Evolutionary conservation across 2,329 filamentous ascomycete genomes (phyloP), one percentile per base, ranked within the genome.

Genomic region (Fusarium zealandicum): DNA sequence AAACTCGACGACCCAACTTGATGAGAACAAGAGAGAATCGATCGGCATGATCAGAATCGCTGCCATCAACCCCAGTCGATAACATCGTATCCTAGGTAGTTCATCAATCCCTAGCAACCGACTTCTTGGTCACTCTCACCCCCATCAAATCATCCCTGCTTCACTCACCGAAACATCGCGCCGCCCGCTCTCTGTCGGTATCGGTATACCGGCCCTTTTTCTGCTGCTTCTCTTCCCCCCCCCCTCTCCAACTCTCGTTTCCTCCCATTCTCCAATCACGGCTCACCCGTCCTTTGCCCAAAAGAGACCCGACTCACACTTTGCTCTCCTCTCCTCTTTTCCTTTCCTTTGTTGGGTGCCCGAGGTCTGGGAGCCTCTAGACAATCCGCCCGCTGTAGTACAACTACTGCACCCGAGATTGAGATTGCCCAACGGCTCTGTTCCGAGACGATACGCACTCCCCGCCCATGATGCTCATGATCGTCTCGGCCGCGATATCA

Each of bases 401-500:
- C 35, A 58, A 16, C 46, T 40, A 48, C 25, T 51, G 50, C 51
- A 20, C 20, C 20, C 20, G 43, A 52, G 40, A 41, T 44, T 28
- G 43, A 52, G 40, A 41, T 44, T 28, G 17, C 18, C 41, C 57
- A 58, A 38, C 40, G n/a, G 58, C 33, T 14, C 36, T 6, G 32
- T 27, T 6, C 22, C 39, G 33, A 39, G 44, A 48, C 57, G 48
- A 53, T 47, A 42, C 30, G 54, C 42, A 43, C 54, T 37, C 53
- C 38, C 53, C 57, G 48, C 50, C 51, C 50, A 70, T 68, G 60
- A 73, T 75, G 70, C 69, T 65, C 63, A 66, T 67, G 61, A 65
- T 66, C 54, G 48, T 57, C 55, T 65, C 64, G 58, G 61, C 56
- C 61, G 69, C 69, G 72, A 71, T 73, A 77, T 74, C 68, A 78